These are phyloP conservation scores for Ophiosphaerella korrae DNA, from an alignment of 2,329 filamentous ascomycete species.

Conservation along the genomic window DNA sequence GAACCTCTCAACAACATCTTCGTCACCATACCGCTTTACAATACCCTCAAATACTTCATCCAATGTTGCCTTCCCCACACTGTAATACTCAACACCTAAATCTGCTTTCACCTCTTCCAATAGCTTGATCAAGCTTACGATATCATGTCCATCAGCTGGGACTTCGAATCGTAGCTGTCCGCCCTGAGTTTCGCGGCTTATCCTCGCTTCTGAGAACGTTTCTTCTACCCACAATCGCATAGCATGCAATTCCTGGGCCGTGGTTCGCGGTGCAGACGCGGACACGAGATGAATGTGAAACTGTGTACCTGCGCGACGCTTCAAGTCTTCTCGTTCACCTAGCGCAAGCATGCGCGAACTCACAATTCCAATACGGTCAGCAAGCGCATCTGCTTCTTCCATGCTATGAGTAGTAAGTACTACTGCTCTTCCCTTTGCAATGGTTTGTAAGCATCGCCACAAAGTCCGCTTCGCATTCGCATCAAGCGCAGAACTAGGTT, in stretches of 20 bases:
- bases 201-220: conserved; percentile 64
- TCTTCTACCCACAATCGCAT: conserved; percentile 68
- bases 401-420: conserved; percentile 90
- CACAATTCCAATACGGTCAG: conserved; percentile 84
- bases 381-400: conserved; percentile 86
- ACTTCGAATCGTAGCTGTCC: conserved; percentile 83
- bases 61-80: conserved; percentile 80
- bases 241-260: conserved; percentile 64
- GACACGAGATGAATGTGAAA: conserved; percentile 81
- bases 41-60: conserved; percentile 89
- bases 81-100: conserved; percentile 80
- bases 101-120: conserved; percentile 71
- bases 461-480: conserved; percentile 83
- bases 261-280: conserved; percentile 72
- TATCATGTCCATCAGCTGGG: conserved; percentile 57
- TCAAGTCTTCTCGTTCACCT: conserved; percentile 73
- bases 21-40: conserved; percentile 52
- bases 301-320: conserved; percentile 73
- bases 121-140: conserved; percentile 69
- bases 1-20: conserved; percentile 6
- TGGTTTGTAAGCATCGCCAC: conserved; percentile 86
- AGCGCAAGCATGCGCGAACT: conserved; percentile 84
- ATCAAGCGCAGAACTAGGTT: conserved; percentile 84
- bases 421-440: conserved; percentile 77
- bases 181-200: conserved; percentile 64